phyloP scores from a whole-genome alignment of 306 rosid species.

The Prunus kanzakura region DNA sequence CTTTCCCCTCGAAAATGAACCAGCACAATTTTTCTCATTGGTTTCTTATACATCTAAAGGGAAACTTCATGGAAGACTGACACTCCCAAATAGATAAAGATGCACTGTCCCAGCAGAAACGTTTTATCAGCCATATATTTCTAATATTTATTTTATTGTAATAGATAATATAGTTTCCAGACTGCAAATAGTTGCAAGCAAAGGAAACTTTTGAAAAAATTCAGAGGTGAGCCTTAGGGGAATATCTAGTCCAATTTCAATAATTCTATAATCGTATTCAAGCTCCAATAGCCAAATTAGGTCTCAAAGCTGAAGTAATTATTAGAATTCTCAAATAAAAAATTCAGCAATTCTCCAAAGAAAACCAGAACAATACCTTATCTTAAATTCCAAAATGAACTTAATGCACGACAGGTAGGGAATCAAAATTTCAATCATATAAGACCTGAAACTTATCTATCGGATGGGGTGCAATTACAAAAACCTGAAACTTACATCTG shows the following conservation, averaged over 20 bases:
- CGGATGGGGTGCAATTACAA: not conserved
- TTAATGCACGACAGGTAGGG: not conserved
- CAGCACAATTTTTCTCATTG: not conserved
- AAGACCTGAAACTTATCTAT: not conserved
- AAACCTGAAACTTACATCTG: conserved; percentile 46
- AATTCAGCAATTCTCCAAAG: not conserved
- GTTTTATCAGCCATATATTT: not conserved
- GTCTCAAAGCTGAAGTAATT: not conserved
- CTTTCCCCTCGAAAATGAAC: not conserved
- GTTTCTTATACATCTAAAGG: not conserved
- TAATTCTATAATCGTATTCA: not conserved
- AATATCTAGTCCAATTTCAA: not conserved
- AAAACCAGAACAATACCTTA: not conserved
- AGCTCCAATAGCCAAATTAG: not conserved
- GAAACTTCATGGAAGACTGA: not conserved
- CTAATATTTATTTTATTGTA: not conserved
- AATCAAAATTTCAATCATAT: not conserved
- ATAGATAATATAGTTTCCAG: not conserved
- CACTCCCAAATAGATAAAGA: not conserved
- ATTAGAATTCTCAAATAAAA: not conserved
- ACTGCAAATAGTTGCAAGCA: not conserved
- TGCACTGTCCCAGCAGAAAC: not conserved
- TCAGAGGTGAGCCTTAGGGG: not conserved
- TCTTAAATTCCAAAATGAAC: not conserved
- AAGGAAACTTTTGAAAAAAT: not conserved